A percentile compares a stretch with the other conserved stretches of the same genome.
phyloP scores from a whole-genome alignment of 352 stramenopile genomes.

The Globisporangium radiosum region DNA sequence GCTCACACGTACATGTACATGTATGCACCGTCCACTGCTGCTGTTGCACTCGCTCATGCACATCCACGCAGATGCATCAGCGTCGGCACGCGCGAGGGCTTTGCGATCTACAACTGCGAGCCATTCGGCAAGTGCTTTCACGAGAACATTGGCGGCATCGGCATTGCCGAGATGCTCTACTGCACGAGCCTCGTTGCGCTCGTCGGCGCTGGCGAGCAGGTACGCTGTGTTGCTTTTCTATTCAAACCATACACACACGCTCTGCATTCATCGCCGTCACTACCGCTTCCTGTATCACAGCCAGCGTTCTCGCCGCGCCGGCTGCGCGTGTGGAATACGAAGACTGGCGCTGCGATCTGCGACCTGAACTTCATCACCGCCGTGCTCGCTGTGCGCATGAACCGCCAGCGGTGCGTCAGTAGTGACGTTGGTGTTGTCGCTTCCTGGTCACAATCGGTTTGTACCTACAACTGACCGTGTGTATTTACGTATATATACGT shows the following conservation, averaged over 20 bases:
- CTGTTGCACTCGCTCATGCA: neutral
- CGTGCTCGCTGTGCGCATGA: slow-evolving; percentile 88
- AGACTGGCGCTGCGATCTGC: slow-evolving; percentile 85
- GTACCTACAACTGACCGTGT: neutral
- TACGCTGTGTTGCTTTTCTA: slow-evolving; percentile 11
- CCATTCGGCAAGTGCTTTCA: slow-evolving; percentile 88
- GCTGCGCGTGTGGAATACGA: slow-evolving; percentile 91
- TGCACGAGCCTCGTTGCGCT: slow-evolving; percentile 90
- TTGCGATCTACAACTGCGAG: slow-evolving; percentile 90
- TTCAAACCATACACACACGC: too few relatives aligned
- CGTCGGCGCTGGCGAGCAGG: slow-evolving; percentile 85
- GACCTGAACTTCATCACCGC: slow-evolving; percentile 90
- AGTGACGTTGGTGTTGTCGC: too few relatives aligned
- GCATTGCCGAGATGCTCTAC: slow-evolving; percentile 91
- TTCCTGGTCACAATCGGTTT: too few relatives aligned
- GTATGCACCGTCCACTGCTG: too few relatives aligned
- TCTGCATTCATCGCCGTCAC: neutral
- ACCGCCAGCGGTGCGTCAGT: slow-evolving; percentile 66
- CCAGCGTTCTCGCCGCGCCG: slow-evolving; percentile 86
- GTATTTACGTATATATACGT: neutral
- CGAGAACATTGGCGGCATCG: slow-evolving; percentile 83
- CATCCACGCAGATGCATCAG: slow-evolving; percentile 71
- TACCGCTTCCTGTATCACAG: slow-evolving; percentile 14
- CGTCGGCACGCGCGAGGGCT: slow-evolving; percentile 82
- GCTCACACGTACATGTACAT: too few relatives aligned